Conservation (phyloP, 495 filamentous ascomycete genomes). For the Aspergillus affinis region DNA sequence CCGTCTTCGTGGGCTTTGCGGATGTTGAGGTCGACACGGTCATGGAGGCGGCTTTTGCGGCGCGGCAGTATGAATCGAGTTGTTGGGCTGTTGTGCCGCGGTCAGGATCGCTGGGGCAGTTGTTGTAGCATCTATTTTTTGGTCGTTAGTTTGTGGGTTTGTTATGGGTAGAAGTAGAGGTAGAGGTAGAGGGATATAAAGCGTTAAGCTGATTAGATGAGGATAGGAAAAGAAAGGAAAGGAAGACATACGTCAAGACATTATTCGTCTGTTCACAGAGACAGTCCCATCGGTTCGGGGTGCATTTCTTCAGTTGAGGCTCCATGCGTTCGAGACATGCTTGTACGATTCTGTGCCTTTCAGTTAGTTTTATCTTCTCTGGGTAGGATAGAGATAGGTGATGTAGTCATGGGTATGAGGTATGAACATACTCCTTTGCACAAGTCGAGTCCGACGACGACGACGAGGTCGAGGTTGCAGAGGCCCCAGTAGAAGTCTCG, state of each 20-base stretch:
- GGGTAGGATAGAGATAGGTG: too few species aligned
- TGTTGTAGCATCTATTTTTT: not conserved
- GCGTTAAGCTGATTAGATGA: too few species aligned
- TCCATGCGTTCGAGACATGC: constrained; percentile 28
- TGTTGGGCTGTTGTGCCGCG: not conserved
- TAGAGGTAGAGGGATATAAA: too few species aligned
- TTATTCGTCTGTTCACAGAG: constrained; percentile 33
- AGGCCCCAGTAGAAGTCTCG: not conserved
- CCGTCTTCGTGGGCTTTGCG: not conserved
- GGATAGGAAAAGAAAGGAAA: not conserved
- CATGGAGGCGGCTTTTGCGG: not conserved
- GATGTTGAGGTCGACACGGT: not conserved
- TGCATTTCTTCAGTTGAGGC: constrained; percentile 27
- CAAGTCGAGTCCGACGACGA: not conserved
- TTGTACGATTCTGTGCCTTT: constrained; percentile 30
- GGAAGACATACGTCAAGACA: constrained; percentile 28
- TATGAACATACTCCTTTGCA: not conserved
- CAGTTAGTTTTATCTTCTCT: constrained; percentile 1
- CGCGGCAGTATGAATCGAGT: not conserved
- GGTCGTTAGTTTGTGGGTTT: too few species aligned
- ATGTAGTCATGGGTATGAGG: not conserved
- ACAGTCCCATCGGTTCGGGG: constrained; percentile 29
- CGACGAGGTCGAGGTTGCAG: not conserved
- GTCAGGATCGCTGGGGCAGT: not conserved
- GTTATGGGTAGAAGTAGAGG: too few species aligned